phyloP scores from a whole-genome alignment of 2,329 filamentous ascomycete genomes.

The Clarireedia homoeocarpa region DNA sequence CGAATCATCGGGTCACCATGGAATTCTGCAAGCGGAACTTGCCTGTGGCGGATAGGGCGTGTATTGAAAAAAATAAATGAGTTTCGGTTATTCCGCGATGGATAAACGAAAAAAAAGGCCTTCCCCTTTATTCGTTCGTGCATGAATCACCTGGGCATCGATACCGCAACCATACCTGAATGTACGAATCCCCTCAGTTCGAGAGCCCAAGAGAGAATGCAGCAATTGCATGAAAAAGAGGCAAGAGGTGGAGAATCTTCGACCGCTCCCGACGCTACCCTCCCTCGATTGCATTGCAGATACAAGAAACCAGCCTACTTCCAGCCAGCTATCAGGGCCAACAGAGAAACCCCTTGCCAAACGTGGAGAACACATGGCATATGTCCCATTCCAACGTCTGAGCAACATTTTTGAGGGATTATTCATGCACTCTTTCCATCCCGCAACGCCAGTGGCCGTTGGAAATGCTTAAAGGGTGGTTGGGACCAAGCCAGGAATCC shows the following conservation, averaged over 20 bases:
- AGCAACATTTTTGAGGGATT: background rate
- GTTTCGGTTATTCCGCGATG: slow-evolving; percentile 3
- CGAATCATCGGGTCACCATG: background rate
- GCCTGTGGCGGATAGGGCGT: slow-evolving; percentile 2
- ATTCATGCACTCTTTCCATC: background rate
- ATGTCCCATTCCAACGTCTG: background rate
- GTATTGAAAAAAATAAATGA: slow-evolving; percentile 4
- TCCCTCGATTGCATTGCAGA: too few species aligned
- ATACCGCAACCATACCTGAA: too few species aligned
- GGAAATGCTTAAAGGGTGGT: background rate
- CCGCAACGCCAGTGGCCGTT: slow-evolving; percentile 1
- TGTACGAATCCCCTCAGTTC: too few species aligned
- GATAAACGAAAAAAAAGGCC: background rate
- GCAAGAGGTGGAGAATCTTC: too few species aligned
- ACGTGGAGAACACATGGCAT: background rate
- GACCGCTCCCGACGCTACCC: too few species aligned
- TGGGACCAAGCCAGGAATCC: background rate
- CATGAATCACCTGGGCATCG: too few species aligned
- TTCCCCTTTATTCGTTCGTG: too few species aligned
- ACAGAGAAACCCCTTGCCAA: background rate
- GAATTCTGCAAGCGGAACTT: background rate
- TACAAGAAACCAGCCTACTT: too few species aligned
- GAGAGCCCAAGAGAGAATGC: too few species aligned
- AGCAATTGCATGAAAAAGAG: too few species aligned
- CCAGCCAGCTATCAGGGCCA: too few species aligned